Base-by-base conservation (phyloP, 495 filamentous ascomycete genomes). In the Hypoxylon subgilvum region DNA sequence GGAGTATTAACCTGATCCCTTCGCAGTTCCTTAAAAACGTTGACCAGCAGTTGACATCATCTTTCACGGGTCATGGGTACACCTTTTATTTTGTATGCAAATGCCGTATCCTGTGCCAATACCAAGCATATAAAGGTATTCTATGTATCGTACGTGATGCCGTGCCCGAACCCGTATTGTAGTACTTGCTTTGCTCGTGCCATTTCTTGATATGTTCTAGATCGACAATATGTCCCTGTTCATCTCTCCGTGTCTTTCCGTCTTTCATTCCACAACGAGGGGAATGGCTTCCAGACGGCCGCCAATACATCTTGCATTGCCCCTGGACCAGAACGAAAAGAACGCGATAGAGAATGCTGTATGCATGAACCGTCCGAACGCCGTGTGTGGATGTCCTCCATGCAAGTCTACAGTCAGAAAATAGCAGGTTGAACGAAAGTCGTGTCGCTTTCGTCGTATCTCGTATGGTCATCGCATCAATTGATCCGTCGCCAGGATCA, bases 61-160 rank as follows among this genome's bases (percentile, higher is more conserved):
- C 23, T 9, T 18, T 16, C 10, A 41, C 9, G 19, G 21, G 18
- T 23, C 18, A 41, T 19, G 39, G 25, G n/a, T 12, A 12, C n/a
- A 13, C 13, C 17, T 18, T 36, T 61, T 34, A 27, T 42, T 32
- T 47, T 32, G 28, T 40, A 35, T 32, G 25, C 16, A 45, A 35
- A 40, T 41, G 58, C 25, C 23, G 40, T 30, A 23, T 39, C 28
- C 49, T 43, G 44, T 39, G 39, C 39, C 32, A 34, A 45, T 55
- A 38, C 25, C n/a, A 18, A 44, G 42, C 32, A 34, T 55, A 41
- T 55, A n/a, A n/a, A n/a, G n/a, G n/a, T n/a, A 32, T 39, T 34
- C 18, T 57, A 57, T 57, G 53, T 57, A 56, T 41, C 18, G 18
- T 41, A 17, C 35, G 42, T 25, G 42, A 21, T 47, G 39, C 43